These are phyloP conservation scores for Poa pratensis DNA, from an alignment of 176 grass and related monocot species.

Conservation along the genomic window DNA sequence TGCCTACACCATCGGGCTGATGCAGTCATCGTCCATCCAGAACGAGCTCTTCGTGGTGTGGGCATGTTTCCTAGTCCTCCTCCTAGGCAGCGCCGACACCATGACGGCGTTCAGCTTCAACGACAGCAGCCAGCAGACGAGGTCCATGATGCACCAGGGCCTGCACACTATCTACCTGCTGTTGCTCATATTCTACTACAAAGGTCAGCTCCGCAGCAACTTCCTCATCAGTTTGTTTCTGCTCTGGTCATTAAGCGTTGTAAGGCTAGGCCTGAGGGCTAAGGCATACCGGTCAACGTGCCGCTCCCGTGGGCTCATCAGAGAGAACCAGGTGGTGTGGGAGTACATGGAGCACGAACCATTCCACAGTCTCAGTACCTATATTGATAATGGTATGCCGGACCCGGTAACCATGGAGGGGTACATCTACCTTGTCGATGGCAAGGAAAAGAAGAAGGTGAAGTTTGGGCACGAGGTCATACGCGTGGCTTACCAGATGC, in stretches of 20 bases:
- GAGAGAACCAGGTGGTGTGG: slow-evolving; percentile 12
- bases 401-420: background rate
- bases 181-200: slow-evolving; percentile 33
- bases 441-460: background rate
- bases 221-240: slow-evolving; percentile 12
- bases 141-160: slow-evolving; percentile 35
- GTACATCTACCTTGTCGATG: slow-evolving; percentile 16
- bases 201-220: background rate
- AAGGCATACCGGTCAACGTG: slow-evolving; percentile 12
- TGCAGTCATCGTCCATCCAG: slow-evolving; percentile 25
- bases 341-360: slow-evolving; percentile 20
- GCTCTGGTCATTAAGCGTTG: slow-evolving; percentile 22
- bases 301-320: background rate
- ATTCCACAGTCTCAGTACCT: too few relatives aligned
- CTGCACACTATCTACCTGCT: slow-evolving; percentile 31
- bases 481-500: background rate
- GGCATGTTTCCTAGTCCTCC: slow-evolving; percentile 38
- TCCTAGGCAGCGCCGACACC: slow-evolving; percentile 33
- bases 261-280: background rate
- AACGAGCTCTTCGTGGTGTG: slow-evolving; percentile 45
- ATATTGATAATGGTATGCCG: too few relatives aligned
- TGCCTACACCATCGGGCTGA: slow-evolving; percentile 36
- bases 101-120: slow-evolving; percentile 43
- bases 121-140: slow-evolving; percentile 1
- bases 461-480: background rate